Evolutionary conservation across 129 eudicot genomes (phyloP), one percentile per base, ranked within the genome.

Genomic region (Rutidosis leptorrhynchoides): DNA sequence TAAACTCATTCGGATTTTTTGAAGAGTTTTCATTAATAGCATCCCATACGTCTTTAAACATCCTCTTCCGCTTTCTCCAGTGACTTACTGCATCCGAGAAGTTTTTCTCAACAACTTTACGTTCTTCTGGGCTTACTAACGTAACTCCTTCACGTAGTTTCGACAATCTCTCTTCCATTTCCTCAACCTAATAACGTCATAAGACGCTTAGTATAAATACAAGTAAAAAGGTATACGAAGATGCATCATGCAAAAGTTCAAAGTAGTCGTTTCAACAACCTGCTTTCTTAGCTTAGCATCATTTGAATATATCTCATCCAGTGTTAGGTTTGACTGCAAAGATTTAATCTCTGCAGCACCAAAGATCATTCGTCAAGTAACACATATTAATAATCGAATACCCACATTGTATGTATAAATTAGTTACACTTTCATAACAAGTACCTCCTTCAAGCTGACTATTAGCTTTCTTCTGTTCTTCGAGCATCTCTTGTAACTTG

Each of bases 1-100:
- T 91, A 22, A 91, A 87, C 68, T 91, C 98, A 46, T 91, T 80
- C 5, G 80, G 80, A 55, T 83, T 80, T 78, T 80, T 91, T 57
- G 98, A 95, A 20, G 90, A 87, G 54, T 85, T 88, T 77, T 93
- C 99, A 24, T 96, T 93, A 72, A 93, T 88, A 24, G 96, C 74
- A 80, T 89, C 96, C 99, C 99, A 93, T 17, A 93, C 52, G 53
- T 93, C 99, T 72, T 68, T 93, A 68, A 83, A 93, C 96, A 93
- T 93, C 80, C 96, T 89, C 82, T 84, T 93, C 29, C 99, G 78
- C 77, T 72, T 86, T 86, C 84, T 89, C 99, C 99, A 93, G 16
- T 89, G 95, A 81, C 77, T 82, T 29, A 82, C 72, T 65, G 74
- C 69, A 19, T 82, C 84, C 12, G 82, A 57, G 65, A 77, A 89